phyloP scores from a whole-genome alignment of 2,329 filamentous ascomycete species.

The Fusarium acutatum region DNA sequence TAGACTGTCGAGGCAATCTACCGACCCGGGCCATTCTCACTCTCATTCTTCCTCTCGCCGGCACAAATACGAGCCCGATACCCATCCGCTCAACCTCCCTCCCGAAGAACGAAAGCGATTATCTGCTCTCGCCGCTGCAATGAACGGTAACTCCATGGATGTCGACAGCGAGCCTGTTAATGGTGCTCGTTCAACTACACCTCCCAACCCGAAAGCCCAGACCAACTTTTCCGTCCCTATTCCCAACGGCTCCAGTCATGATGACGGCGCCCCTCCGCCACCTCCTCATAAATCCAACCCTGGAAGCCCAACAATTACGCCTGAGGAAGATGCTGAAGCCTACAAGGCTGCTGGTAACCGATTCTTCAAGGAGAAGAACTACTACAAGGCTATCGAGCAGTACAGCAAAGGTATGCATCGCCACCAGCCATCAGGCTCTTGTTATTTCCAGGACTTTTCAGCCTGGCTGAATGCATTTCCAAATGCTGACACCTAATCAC shows the following conservation, averaged over 20 bases:
- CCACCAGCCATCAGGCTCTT: neutral
- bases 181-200: slow-evolving; percentile 57
- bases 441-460: neutral
- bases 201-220: slow-evolving; percentile 52
- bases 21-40: slow-evolving; percentile 54
- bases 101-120: slow-evolving; percentile 86
- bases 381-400: slow-evolving; percentile 85
- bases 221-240: slow-evolving; percentile 63
- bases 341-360: slow-evolving; percentile 96
- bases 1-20: slow-evolving; percentile 58
- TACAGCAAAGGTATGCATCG: slow-evolving; percentile 84
- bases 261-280: slow-evolving; percentile 66
- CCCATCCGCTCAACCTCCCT: slow-evolving; percentile 88
- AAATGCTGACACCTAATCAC: slow-evolving; percentile 34
- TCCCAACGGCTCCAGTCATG: slow-evolving; percentile 55
- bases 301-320: slow-evolving; percentile 63
- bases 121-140: slow-evolving; percentile 68
- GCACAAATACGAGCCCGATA: slow-evolving; percentile 70
- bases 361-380: slow-evolving; percentile 95
- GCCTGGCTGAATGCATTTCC: neutral
- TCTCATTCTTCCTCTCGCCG: slow-evolving; percentile 57
- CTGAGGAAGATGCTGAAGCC: slow-evolving; percentile 81
- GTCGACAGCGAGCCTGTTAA: slow-evolving; percentile 72
- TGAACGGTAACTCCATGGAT: slow-evolving; percentile 77
- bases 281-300: slow-evolving; percentile 76